Base-by-base conservation (phyloP, 2,329 filamentous ascomycete species). In the Cryphonectria japonica region DNA sequence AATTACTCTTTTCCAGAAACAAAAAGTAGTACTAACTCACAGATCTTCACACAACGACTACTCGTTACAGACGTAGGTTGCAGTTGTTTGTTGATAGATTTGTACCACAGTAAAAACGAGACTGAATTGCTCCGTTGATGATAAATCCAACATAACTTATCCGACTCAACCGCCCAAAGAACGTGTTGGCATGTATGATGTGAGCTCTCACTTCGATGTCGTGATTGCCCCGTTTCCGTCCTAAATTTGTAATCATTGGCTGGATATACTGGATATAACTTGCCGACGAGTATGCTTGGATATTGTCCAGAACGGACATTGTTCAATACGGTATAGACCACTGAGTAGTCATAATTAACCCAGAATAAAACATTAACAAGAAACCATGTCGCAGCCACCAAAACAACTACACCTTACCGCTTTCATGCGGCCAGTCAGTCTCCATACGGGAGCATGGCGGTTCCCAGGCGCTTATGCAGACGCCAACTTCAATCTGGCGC, bases 401-500 rank as follows among this genome's bases (percentile, higher is more conserved):
- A 82, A 80, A 57, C 75, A 84, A 72, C 78, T 88, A 7, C 86
- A 89, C 73, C 81, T 89, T 4, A 88, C 87, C 2, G 87, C 86
- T 0, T 89, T 88, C 72, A 88, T 89, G 86, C 84, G 87, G 26
- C 87, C 86, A 0, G 85, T 89, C 1, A 85, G 82, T 62, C 78
- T 88, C 13, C 86, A 89, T 73, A 86, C 85, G 2, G 85, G 87
- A 43, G 86, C 86, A 73, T 88, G 86, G 86, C 81, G 86, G 7
- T 88, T 88, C 73, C 86, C 86, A 0, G 85, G 84, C 3, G 79
- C 86, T 0, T 86, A 85, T 69, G 80, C 86, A 0, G 86, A 88
- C 69, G 86, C 86, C 68, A 89, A 88, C 78, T 88, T 88, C 82
- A 87, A 87, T 73, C 81, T 88, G 19, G 77, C 79, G 29, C 85